These are phyloP conservation scores for Sonneratia alba DNA, from an alignment of 345 rosid genomes.

Conservation along the genomic window DNA sequence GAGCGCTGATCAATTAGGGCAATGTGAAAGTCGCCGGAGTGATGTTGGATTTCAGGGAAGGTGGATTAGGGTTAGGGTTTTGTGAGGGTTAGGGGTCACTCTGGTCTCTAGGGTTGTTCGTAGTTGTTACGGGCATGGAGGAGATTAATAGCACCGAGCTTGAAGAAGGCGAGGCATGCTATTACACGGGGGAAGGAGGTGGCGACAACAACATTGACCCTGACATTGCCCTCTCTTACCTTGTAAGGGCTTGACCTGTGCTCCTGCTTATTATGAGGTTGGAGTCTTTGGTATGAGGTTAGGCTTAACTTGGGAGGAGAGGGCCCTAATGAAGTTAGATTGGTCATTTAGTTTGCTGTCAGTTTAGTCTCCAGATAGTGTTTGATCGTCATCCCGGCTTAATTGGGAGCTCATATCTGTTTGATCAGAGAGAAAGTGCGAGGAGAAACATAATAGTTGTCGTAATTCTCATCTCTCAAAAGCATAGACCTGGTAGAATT, in stretches of 20 bases:
- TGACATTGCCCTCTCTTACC: slow-evolving; percentile 58
- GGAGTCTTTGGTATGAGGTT: slow-evolving; percentile 4
- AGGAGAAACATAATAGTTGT: not conserved
- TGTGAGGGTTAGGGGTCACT: slow-evolving; percentile 8
- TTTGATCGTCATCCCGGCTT: not conserved
- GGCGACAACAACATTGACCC: slow-evolving; percentile 33
- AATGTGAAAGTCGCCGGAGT: slow-evolving; percentile 3
- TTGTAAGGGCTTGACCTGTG: slow-evolving; percentile 42
- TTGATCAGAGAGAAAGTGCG: not conserved
- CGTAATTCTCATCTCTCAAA: too few species aligned
- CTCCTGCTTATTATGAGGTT: slow-evolving; percentile 10
- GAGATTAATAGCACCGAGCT: slow-evolving; percentile 37
- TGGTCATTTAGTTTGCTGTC: not conserved
- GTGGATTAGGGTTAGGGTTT: slow-evolving; percentile 21
- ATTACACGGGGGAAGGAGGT: slow-evolving; percentile 25
- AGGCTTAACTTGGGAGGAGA: slow-evolving; percentile 1
- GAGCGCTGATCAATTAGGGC: not conserved
- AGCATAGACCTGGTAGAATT: not conserved
- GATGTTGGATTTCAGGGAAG: slow-evolving; percentile 63
- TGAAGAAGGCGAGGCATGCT: slow-evolving; percentile 69
- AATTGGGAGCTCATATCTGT: not conserved
- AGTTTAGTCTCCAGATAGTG: not conserved
- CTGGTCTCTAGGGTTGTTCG: slow-evolving; percentile 2
- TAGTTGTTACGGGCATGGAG: slow-evolving; percentile 25
- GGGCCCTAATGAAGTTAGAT: not conserved